Base-by-base conservation (phyloP, 768 basidiomycete species). In the Podaxis rugospora region DNA sequence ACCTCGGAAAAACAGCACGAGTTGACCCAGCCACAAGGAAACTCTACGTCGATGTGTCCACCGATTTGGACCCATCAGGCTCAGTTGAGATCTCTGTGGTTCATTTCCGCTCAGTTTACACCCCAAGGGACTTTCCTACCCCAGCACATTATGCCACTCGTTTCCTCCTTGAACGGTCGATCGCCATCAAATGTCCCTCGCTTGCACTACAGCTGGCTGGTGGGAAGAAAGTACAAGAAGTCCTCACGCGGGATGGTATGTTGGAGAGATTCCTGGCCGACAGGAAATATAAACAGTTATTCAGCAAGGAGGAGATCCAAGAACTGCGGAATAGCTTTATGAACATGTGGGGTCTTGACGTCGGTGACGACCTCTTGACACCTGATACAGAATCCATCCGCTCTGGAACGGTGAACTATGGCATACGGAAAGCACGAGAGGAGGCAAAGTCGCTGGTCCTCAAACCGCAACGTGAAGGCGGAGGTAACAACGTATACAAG, bases 391-490 rank as follows among this genome's bases (percentile, higher is more conserved):
- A 66, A 32, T 65, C 74, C 10, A 57, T 64, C 28, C 59, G 40
- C 27, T 62, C 70, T 23, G 75, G 71, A 1, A 62, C 61, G 25
- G 78, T 80, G 64, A 65, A 68, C 1, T 70, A 72, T 49, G 82
- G 83, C 5, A 77, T 87, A n/a, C 65, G 68, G 25, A 76, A 79
- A 49, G 90, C 92, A 0, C 76, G 79, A 18, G 71, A 73, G 9
- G 64, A 76, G 13, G 80, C 86, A 0, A 69, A 74, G 5, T 75
- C 79, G 5, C 83, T 94, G 27, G 96, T 98, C 1, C 81, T 99
- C 51, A 99, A 99, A 72, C 96, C 96, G 0, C 96, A 98, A 71
- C 83, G 95, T n/a, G 96, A 99, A 76, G 96, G 96, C 1, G 96
- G 96, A 0, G 96, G 96, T 6, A 97, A 98, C 67, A 99, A 99